These are phyloP conservation scores for Apiotrichum porosum DNA, from an alignment of 1,284 basidiomycete species.

Conservation along the genomic window DNA sequence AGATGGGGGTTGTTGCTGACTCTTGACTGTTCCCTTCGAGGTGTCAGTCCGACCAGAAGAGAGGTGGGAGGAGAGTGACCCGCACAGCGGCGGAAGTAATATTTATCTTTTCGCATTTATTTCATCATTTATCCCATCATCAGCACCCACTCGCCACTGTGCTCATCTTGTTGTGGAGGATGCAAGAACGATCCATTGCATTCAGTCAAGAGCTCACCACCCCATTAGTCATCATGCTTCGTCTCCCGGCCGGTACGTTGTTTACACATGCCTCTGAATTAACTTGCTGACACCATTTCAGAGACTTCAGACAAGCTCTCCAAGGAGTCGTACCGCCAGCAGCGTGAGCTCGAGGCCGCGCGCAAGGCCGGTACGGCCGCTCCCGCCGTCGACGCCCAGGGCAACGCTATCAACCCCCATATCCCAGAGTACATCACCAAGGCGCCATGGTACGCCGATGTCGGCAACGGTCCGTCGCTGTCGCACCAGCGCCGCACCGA, in stretches of 20 bases:
- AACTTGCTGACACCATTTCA: slow-evolving; percentile 1
- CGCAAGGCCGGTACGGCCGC: slow-evolving; percentile 97
- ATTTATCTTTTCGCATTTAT: background rate
- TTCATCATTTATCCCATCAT: slow-evolving; percentile 12
- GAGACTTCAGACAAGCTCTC: slow-evolving; percentile 62
- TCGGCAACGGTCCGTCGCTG: slow-evolving; percentile 76
- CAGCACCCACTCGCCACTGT: too few relatives aligned
- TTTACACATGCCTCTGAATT: background rate
- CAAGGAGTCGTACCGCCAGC: slow-evolving; percentile 83
- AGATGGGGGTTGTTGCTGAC: too few relatives aligned
- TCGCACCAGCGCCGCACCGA: slow-evolving; percentile 76
- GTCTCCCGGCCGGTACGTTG: slow-evolving; percentile 19
- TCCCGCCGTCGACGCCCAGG: slow-evolving; percentile 89
- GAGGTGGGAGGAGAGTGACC: background rate
- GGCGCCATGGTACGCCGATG: slow-evolving; percentile 95
- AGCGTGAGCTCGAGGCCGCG: slow-evolving; percentile 89
- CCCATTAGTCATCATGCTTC: slow-evolving; percentile 22
- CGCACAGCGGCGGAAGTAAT: background rate
- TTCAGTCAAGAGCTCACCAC: too few relatives aligned
- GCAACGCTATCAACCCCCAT: slow-evolving; percentile 94
- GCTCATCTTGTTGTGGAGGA: too few relatives aligned
- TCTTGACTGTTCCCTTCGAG: too few relatives aligned
- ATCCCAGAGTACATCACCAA: slow-evolving; percentile 90
- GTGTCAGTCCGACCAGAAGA: too few relatives aligned
- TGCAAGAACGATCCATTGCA: too few relatives aligned